Evolutionary conservation across 768 basidiomycete species (phyloP), one percentile per base, ranked within the genome.

Genomic region (Lactarius hengduanensis): DNA sequence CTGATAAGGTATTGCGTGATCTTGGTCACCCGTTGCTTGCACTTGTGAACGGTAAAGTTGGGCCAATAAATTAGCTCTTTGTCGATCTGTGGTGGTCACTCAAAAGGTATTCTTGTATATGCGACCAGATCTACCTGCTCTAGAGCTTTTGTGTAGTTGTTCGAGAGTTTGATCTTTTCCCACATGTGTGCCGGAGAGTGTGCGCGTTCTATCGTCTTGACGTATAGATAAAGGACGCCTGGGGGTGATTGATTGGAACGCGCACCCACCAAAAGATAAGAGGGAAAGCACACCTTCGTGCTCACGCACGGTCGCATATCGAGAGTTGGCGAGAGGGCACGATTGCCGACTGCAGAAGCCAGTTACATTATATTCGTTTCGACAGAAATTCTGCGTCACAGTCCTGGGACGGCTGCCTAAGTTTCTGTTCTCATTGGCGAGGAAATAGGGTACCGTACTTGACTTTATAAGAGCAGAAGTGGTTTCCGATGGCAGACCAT

Each of bases 391-490:
- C 78, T 98, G 96, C 2, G 94, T 97, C 2, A 87, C 81, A 0
- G 96, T 96, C 77, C 95, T 96, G 75, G 16, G 56, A 15, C 26
- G 50, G 50, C 22, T 15, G 50, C 50, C 50, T 53, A 36, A 70
- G 63, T 67, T 34, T n/a, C 20, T 61, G 71, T 61, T 68, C 34
- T 38, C 38, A 20, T 59, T 32, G 47, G 10, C 34, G 60, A 16
- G 32, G 20, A 36, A 30, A 47, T 26, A 28, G 18, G 10, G 4
- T 34, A 11, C 81, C 92, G 75, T 72, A 96, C 96, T 96, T 98
- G 83, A 99, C 96, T 91, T 98, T 98, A 79, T 96, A 99, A 0
- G 96, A 97, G 81, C 97, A 99, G 77, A 98, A 98, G 73, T 94
- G 93, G 64, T 86, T 84, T 78, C 93, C 94, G 75, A 96, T 94